A percentile compares a stretch with the other conserved stretches of the same genome.
phyloP scores from a whole-genome alignment of 352 stramenopile species.

The Phytophthora ramorum region DNA sequence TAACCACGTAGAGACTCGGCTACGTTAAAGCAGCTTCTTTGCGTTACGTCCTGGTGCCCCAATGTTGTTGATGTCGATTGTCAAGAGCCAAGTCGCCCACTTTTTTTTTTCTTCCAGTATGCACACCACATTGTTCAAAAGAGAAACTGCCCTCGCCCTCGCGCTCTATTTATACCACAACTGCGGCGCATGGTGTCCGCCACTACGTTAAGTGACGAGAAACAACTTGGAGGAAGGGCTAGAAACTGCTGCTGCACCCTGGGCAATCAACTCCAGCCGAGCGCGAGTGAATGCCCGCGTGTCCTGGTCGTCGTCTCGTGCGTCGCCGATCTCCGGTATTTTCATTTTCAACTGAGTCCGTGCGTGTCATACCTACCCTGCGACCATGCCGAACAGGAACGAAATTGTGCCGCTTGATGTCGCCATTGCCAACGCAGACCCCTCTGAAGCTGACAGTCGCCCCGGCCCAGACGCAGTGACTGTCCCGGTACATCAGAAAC shows the following conservation, averaged over 20 bases:
- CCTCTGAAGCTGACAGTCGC: conserved; percentile 7
- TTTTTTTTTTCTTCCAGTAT: conserved; percentile 1
- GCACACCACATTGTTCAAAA: background rate
- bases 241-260: conserved; percentile 1
- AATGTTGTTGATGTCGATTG: background rate
- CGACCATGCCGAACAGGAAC: conserved; percentile 60
- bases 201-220: conserved; percentile 17
- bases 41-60: conserved; percentile 12
- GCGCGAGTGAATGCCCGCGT: conserved; percentile 29
- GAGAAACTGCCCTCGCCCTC: conserved; percentile 22
- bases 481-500: conserved; percentile 13
- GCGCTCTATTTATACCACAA: conserved; percentile 24
- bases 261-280: conserved; percentile 9
- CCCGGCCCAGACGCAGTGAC: conserved; percentile 21
- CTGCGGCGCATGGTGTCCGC: conserved; percentile 13
- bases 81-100: background rate
- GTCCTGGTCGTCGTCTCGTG: conserved; percentile 18
- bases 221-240: conserved; percentile 5
- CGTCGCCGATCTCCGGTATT: conserved; percentile 13
- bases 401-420: conserved; percentile 65
- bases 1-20: conserved; percentile 28
- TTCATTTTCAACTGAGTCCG: conserved; percentile 18
- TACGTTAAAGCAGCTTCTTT: conserved; percentile 39
- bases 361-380: background rate
- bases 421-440: background rate